Evolutionary conservation across 495 filamentous ascomycete species (phyloP), one percentile per base, ranked within the genome.

Genomic region (Recurvomyces mirabilis): DNA sequence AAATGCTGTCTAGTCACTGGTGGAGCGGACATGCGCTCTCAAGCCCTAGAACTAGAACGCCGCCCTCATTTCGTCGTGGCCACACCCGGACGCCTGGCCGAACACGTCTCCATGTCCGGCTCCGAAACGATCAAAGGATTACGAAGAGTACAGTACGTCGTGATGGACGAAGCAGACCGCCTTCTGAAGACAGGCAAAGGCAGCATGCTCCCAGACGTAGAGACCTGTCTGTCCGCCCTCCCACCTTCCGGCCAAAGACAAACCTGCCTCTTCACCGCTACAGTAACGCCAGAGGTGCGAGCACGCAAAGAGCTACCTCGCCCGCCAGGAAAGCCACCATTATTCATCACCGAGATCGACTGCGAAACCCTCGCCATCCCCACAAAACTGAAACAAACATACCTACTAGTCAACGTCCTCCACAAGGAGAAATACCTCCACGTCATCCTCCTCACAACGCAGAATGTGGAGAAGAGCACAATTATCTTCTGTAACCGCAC

Each of bases 401-500:
- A 93, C 61, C 67, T 95, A 12, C 78, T 93, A 55, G 75, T 89
- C 0, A 85, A 87, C 22, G 78, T 89, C 51, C 88, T 84, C 3
- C 85, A 93, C 58, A 80, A 86, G 39, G 91, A 99, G 65, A 81
- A 84, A 51, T 99, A 89, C 65, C 72, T 99, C 7, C 91, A 99
- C 57, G 78, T 84, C 38, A 78, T 98, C 31, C 76, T 98, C 5
- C 71, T 79, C 17, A 95, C 91, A 0, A 76, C 82, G 10, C 67
- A 61, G 38, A 96, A 95, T 62, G 54, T 74, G 28, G 63, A 74
- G 3, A 83, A 82, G 58, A 78, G 80, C 1, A 70, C 76, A 43
- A 94, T 99, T 59, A 81, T 99, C 49, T 99, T 99, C 69, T 84
- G 80, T 71, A 99, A 99, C 65, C 77, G 84, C 19, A 94, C 89